phyloP scores from a whole-genome alignment of 495 filamentous ascomycete genomes.

The Oidiodendron maius region DNA sequence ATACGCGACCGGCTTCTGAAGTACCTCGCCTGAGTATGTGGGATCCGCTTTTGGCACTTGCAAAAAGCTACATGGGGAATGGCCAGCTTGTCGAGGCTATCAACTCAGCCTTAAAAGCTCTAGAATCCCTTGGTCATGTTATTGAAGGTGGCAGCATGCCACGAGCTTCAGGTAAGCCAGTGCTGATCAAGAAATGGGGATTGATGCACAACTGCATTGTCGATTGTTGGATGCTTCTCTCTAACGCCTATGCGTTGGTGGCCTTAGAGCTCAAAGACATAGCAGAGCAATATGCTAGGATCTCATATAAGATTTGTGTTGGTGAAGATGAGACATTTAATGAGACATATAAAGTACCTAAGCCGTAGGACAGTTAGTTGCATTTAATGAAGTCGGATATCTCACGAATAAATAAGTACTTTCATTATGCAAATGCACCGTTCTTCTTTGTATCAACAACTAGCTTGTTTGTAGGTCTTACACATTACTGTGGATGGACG shows the following conservation, averaged over 20 bases:
- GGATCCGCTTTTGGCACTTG: constrained; percentile 24
- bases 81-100: constrained; percentile 20
- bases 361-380: too few relatives aligned
- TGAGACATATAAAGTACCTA: too few relatives aligned
- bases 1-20: background rate
- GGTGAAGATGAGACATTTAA: constrained; percentile 35
- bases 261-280: constrained; percentile 24
- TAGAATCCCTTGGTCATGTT: constrained; percentile 36
- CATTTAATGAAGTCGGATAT: too few relatives aligned
- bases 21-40: constrained; percentile 30
- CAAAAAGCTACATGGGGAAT: constrained; percentile 13
- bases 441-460: too few relatives aligned
- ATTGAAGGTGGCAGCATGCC: constrained; percentile 28
- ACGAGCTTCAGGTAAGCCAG: too few relatives aligned
- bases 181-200: constrained; percentile 39
- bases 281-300: constrained; percentile 29
- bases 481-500: too few relatives aligned
- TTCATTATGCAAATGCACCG: too few relatives aligned
- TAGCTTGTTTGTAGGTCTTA: too few relatives aligned
- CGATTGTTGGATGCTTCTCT: constrained; percentile 31
- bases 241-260: constrained; percentile 22
- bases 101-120: constrained; percentile 21
- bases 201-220: constrained; percentile 24
- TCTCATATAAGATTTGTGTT: constrained; percentile 32
- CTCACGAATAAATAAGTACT: too few relatives aligned